Evolutionary conservation across 208 protist genomes (phyloP).

Genomic region (Sergeia podlipaevii): DNA sequence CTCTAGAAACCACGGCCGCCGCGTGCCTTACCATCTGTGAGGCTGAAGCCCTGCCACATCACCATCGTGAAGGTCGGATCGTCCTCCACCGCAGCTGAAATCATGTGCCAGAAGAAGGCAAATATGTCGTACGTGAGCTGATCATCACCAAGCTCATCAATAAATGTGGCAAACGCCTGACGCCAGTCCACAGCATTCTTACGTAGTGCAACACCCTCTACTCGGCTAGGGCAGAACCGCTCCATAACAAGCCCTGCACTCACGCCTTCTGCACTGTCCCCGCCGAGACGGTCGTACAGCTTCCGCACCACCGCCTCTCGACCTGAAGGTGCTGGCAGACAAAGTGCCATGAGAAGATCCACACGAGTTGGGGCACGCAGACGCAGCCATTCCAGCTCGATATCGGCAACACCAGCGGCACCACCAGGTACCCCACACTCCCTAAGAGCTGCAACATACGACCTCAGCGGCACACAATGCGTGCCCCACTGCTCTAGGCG

Average conservation of each 20-base stretch:
- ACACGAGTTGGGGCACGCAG: conserved; percentile 49
- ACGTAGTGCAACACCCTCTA: conserved; percentile 34
- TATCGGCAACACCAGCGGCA: conserved; percentile 36
- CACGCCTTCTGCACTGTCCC: conserved; percentile 6
- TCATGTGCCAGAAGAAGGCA: conserved; percentile 66
- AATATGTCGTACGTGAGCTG: conserved; percentile 56
- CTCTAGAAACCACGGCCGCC: too few species aligned
- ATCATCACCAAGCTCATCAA: conserved; percentile 27
- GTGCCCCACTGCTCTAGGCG: conserved; percentile 32
- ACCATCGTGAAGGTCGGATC: conserved; percentile 79
- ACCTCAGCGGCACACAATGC: conserved; percentile 36
- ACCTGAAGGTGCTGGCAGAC: conserved; percentile 37
- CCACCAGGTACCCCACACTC: too few species aligned
- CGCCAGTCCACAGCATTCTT: conserved; percentile 34
- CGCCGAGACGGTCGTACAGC: conserved; percentile 48
- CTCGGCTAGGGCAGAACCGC: conserved; percentile 37
- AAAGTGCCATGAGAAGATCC: conserved; percentile 46
- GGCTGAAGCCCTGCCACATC: conserved; percentile 71
- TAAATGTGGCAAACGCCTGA: conserved; percentile 29
- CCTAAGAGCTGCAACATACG: conserved; percentile 45
- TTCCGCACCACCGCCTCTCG: conserved; percentile 62
- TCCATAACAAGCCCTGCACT: conserved; percentile 16
- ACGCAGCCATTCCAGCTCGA: conserved; percentile 76
- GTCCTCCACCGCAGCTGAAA: conserved; percentile 71
- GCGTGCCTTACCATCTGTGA: conserved; percentile 33